Evolutionary conservation across 139 green algal species (phyloP).

Genomic region (Haematococcus lacustris): DNA sequence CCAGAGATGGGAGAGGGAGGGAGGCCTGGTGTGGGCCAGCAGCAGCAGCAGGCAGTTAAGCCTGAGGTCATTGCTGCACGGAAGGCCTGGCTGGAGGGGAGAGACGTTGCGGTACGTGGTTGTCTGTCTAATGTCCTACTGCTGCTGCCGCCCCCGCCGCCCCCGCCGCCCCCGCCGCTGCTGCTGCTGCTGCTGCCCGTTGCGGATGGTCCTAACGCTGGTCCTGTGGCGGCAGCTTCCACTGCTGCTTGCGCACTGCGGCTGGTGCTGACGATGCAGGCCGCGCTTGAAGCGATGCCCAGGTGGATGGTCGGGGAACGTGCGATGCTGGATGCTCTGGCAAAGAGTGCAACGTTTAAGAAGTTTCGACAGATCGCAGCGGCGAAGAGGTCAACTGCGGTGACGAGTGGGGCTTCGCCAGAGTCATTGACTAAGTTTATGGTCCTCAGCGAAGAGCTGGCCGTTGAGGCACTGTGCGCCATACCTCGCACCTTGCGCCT

Average conservation of each 20-base stretch:
- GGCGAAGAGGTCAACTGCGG: no score
- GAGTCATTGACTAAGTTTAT: no score
- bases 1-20: conserved; percentile 12
- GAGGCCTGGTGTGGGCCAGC: background rate
- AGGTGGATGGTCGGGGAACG: conserved; percentile 50
- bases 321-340: conserved; percentile 41
- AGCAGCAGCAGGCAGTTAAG: conserved; percentile 11
- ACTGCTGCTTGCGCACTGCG: no score
- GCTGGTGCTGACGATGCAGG: no score
- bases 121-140: no score
- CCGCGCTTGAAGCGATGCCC: conserved; percentile 50
- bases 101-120: conserved; percentile 19
- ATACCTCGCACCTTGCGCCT: conserved; percentile 75
- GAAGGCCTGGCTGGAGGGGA: conserved; percentile 13
- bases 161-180: no score
- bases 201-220: no score
- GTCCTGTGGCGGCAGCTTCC: no score
- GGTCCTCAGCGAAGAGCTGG: conserved; percentile 11
- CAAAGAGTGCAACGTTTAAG: background rate
- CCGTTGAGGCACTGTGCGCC: conserved; percentile 29
- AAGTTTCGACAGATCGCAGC: no score
- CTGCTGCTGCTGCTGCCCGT: no score
- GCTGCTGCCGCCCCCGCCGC: no score
- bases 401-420: no score
- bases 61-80: conserved; percentile 16